phyloP scores from a whole-genome alignment of 345 rosid species.

The Crucihimalaya himalaica region DNA sequence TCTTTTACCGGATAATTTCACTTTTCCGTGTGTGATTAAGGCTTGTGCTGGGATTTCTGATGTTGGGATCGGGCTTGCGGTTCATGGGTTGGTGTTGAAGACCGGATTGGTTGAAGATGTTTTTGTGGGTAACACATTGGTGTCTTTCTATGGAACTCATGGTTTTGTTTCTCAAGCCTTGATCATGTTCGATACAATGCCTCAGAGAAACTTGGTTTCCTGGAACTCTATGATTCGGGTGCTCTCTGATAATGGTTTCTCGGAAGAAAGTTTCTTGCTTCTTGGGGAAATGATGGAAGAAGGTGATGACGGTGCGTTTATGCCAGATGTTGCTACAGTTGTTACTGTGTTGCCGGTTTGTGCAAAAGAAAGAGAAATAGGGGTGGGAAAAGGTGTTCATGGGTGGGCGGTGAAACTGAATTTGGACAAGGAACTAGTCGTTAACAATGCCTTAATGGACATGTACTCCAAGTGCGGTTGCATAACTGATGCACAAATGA shows the following conservation, averaged over 20 bases:
- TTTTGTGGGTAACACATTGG: slow-evolving; percentile 62
- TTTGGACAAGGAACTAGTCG: slow-evolving; percentile 48
- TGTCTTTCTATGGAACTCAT: slow-evolving; percentile 59
- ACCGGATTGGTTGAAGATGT: slow-evolving; percentile 50
- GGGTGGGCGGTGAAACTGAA: slow-evolving; percentile 58
- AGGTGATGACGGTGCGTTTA: slow-evolving; percentile 36
- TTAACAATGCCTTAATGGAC: slow-evolving; percentile 60
- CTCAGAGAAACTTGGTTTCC: slow-evolving; percentile 57
- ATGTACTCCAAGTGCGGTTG: slow-evolving; percentile 67
- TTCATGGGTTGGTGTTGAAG: slow-evolving; percentile 67
- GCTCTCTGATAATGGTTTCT: slow-evolving; percentile 50
- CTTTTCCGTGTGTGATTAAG: slow-evolving; percentile 70
- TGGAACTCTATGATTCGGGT: slow-evolving; percentile 67
- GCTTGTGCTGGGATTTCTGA: slow-evolving; percentile 56
- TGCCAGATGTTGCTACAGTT: slow-evolving; percentile 58
- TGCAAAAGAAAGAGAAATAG: slow-evolving; percentile 44
- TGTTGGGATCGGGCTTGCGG: slow-evolving; percentile 45
- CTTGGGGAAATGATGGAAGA: slow-evolving; percentile 49
- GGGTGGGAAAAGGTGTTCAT: slow-evolving; percentile 59
- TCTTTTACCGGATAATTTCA: slow-evolving; percentile 62
- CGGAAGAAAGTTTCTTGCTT: slow-evolving; percentile 44
- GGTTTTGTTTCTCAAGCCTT: slow-evolving; percentile 47
- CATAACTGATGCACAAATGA: slow-evolving; percentile 46
- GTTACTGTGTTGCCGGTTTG: slow-evolving; percentile 62
- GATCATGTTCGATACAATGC: slow-evolving; percentile 50